phyloP scores from a whole-genome alignment of 495 filamentous ascomycete species.

The Penicillium taxi region DNA sequence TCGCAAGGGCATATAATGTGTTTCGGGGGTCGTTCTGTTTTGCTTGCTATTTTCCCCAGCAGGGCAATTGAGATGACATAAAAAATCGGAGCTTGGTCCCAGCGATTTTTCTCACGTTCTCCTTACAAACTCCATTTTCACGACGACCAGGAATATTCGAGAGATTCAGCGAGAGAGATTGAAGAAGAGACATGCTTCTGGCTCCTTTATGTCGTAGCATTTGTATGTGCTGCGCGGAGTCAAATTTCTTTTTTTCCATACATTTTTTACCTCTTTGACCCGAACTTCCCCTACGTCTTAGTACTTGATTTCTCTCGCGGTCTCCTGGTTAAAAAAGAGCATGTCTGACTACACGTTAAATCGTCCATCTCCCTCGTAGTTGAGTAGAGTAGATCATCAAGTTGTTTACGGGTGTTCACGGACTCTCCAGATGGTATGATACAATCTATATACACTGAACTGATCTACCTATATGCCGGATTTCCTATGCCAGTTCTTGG shows the following conservation, averaged over 20 bases:
- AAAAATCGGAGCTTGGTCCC: slow-evolving; percentile 28
- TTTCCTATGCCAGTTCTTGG: no score
- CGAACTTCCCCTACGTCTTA: slow-evolving; percentile 24
- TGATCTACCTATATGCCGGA: no score
- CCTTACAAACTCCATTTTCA: slow-evolving; percentile 14
- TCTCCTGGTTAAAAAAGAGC: slow-evolving; percentile 35
- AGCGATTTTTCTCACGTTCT: slow-evolving; percentile 12
- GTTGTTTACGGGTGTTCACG: no score
- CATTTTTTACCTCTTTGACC: slow-evolving; percentile 24
- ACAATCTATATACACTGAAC: no score
- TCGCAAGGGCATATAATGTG: slow-evolving; percentile 34
- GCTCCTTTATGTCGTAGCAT: slow-evolving; percentile 5
- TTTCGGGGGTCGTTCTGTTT: slow-evolving; percentile 26
- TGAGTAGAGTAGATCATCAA: no score
- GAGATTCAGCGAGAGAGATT: slow-evolving; percentile 21
- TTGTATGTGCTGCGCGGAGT: slow-evolving; percentile 7
- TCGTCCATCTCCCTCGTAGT: slow-evolving; percentile 14
- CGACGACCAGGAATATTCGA: slow-evolving; percentile 24
- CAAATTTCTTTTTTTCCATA: slow-evolving; percentile 18
- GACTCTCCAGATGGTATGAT: slow-evolving; percentile 6
- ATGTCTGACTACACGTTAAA: slow-evolving; percentile 27
- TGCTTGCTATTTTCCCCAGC: slow-evolving; percentile 6
- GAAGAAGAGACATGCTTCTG: slow-evolving; percentile 19
- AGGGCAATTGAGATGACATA: slow-evolving; percentile 23
- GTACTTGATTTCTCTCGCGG: slow-evolving; percentile 29